Evolutionary conservation across 352 stramenopile species (phyloP).

Genomic region (Pythium sp.): DNA sequence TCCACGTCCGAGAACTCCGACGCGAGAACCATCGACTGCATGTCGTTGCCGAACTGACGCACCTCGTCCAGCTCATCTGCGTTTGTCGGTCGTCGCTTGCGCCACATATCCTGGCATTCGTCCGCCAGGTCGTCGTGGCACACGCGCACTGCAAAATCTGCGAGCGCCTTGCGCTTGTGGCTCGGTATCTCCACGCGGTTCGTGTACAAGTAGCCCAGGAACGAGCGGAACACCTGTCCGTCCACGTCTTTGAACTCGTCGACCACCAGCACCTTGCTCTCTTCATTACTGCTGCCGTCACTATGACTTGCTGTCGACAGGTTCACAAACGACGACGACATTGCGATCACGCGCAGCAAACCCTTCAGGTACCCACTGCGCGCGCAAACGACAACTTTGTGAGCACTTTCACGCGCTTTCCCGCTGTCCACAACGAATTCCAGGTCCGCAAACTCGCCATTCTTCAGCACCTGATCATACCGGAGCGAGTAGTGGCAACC

Average conservation of each 20-base stretch:
- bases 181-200: conserved; percentile 56
- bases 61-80: conserved; percentile 21
- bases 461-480: conserved; percentile 51
- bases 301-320: background rate
- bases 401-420: conserved; percentile 27
- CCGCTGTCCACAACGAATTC: conserved; percentile 36
- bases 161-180: conserved; percentile 59
- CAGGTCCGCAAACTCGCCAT: conserved; percentile 54
- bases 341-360: conserved; percentile 42
- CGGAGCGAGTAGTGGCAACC: conserved; percentile 62
- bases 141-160: conserved; percentile 49
- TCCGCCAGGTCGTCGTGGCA: conserved; percentile 45
- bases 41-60: conserved; percentile 52
- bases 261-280: conserved; percentile 26
- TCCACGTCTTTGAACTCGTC: conserved; percentile 63
- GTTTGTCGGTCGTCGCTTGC: conserved; percentile 23
- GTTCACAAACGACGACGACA: background rate
- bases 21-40: conserved; percentile 45
- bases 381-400: conserved; percentile 57
- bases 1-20: conserved; percentile 57
- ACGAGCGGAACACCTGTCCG: conserved; percentile 54
- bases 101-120: conserved; percentile 60
- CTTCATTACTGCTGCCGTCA: conserved; percentile 11
- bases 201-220: conserved; percentile 71
- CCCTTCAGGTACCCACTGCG: conserved; percentile 59